phyloP scores from a whole-genome alignment of 1,284 basidiomycete species.

The Heterobasidion occidentale region DNA sequence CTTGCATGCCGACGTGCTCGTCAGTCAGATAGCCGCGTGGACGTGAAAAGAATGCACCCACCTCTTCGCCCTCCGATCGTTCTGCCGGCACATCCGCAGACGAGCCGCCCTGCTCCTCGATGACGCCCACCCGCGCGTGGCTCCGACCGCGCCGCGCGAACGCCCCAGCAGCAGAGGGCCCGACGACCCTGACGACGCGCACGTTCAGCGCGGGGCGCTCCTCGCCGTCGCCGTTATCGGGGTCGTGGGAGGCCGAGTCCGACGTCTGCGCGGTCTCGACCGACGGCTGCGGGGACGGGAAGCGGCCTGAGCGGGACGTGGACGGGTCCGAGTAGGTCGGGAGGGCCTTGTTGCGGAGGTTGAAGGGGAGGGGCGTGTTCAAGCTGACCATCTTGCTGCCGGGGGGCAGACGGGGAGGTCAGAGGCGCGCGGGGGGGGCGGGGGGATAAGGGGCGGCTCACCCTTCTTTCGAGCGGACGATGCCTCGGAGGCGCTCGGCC shows the following conservation, averaged over 20 bases:
- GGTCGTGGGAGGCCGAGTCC: constrained; percentile 6
- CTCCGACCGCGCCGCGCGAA: not conserved
- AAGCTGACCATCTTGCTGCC: constrained; percentile 69
- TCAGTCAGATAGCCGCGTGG: not conserved
- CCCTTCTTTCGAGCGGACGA: constrained; percentile 60
- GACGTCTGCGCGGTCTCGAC: constrained; percentile 12
- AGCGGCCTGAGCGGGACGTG: constrained; percentile 25
- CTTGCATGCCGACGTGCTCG: not conserved
- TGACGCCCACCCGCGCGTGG: not conserved
- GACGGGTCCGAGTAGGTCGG: constrained; percentile 26
- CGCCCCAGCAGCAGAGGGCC: not conserved
- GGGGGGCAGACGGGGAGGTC: constrained; percentile 1
- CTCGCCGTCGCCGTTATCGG: not conserved
- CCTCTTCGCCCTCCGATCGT: not conserved
- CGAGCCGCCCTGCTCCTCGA: not conserved
- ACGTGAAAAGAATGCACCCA: not conserved
- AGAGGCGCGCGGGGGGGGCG: constrained; percentile 1
- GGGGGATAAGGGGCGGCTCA: constrained; percentile 21
- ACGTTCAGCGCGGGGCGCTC: not conserved
- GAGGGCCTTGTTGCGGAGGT: constrained; percentile 44
- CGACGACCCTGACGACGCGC: not conserved
- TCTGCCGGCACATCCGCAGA: too few relatives aligned
- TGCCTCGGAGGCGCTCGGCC: constrained; percentile 45
- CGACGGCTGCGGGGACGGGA: constrained; percentile 16
- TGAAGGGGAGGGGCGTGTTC: constrained; percentile 55